Evolutionary conservation across 768 basidiomycete genomes (phyloP).

Genomic region (Collybiopsis luxurians): DNA sequence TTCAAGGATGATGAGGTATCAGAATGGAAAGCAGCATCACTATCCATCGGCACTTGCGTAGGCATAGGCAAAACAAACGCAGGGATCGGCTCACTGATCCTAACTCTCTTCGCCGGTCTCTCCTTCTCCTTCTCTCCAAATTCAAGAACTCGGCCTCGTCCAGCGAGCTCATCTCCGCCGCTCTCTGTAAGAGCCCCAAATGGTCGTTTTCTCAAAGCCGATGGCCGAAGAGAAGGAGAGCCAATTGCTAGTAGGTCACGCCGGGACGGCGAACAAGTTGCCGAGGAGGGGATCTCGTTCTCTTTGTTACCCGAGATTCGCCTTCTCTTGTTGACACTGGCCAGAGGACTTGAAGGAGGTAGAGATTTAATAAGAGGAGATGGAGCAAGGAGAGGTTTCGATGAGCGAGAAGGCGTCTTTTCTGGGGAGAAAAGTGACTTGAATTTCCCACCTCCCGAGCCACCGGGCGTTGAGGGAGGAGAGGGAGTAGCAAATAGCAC

Average conservation of each 20-base stretch:
- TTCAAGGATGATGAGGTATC: too few species aligned
- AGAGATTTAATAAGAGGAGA: background rate
- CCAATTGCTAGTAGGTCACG: background rate
- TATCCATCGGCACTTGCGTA: too few species aligned
- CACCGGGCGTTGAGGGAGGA: background rate
- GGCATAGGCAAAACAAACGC: constrained; percentile 12
- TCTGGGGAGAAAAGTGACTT: background rate
- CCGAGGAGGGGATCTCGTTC: constrained; percentile 42
- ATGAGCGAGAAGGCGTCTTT: background rate
- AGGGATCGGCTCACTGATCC: constrained; percentile 25
- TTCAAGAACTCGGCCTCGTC: background rate
- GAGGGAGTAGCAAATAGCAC: background rate
- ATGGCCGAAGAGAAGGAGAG: background rate
- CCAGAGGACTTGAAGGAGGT: constrained; percentile 12
- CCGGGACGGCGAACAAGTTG: background rate
- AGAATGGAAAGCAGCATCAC: too few species aligned
- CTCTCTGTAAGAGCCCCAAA: background rate
- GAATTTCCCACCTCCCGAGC: background rate
- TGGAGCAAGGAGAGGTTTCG: background rate
- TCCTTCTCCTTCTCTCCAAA: constrained; percentile 7
- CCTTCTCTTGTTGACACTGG: constrained; percentile 37
- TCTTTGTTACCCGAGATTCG: constrained; percentile 54
- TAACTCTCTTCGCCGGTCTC: constrained; percentile 22
- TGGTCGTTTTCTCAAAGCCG: background rate
- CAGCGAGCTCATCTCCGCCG: background rate